Evolutionary conservation across 345 rosid species (phyloP), one percentile per base, ranked within the genome.

Genomic region (Gynandropsis gynandra): DNA sequence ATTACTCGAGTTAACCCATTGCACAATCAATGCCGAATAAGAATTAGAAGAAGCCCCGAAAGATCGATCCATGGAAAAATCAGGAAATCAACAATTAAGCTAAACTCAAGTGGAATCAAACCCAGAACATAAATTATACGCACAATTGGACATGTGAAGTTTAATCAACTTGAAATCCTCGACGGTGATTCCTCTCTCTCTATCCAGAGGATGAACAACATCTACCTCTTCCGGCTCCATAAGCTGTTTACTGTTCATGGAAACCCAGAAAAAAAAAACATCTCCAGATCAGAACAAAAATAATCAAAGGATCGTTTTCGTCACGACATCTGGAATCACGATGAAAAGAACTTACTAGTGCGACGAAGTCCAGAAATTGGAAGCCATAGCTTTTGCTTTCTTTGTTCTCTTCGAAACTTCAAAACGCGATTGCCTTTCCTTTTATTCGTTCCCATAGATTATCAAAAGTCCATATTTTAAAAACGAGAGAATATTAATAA

Each of bases 321-420:
- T 29, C 0, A 20, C 7, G 42, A 13, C 45, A 40, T 47, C 54
- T 35, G 32, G 20, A n/a, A 45, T 42, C 5, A 10, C 19, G 15
- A 13, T 34, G 53, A 7, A 43, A 16, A 40, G 42, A 43, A 58
- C 61, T 74, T 70, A 86, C 95, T 42, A 69, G 71, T 86, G 95
- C 42, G 95, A 67, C 42, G 97, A 86, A 41, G 88, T 78, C 97
- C 97, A 89, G 79, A 89, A 89, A 76, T 89, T 89, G 41, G 97
- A 81, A 15, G 95, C 90, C 95, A 89, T 86, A 8, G 10, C 42
- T 66, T 19, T 13, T 24, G 29, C 29, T 14, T 38, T 14, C 9
- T 4, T 20, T 38, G 17, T 20, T 12, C 54, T 49, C 39, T 15
- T 35, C 57, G 36, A 18, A 13, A 53, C 47, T 39, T 46, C 46